A percentile compares a stretch with the other conserved stretches of the same genome.
Conservation (phyloP, 495 filamentous ascomycete species). For the Aspergillus taichungensis region DNA sequence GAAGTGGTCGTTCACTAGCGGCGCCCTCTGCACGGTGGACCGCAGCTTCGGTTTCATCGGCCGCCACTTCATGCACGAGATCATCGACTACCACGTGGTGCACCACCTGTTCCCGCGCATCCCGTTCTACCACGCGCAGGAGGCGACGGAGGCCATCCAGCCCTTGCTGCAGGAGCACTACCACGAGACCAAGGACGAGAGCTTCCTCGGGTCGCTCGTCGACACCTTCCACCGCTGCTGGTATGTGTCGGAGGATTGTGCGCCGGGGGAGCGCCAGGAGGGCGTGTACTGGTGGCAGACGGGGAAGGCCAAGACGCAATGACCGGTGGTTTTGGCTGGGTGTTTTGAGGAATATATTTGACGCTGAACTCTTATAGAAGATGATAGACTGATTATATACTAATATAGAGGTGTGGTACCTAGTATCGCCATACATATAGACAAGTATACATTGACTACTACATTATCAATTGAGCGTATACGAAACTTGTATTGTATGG, state of each 20-base stretch:
- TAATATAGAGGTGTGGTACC: too few relatives aligned
- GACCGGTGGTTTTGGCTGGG: too few relatives aligned
- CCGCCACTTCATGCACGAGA: constrained; percentile 73
- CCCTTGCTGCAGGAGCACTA: constrained; percentile 74
- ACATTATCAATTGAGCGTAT: too few relatives aligned
- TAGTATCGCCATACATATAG: too few relatives aligned
- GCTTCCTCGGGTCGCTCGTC: constrained; percentile 9
- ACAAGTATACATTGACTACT: too few relatives aligned
- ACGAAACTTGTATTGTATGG: too few relatives aligned
- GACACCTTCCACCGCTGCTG: constrained; percentile 9
- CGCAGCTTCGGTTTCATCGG: constrained; percentile 82
- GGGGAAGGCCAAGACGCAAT: too few relatives aligned
- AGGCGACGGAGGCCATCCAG: constrained; percentile 74
- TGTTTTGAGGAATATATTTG: too few relatives aligned
- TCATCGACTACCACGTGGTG: constrained; percentile 81
- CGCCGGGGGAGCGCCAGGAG: too few relatives aligned
- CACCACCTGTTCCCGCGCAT: constrained; percentile 79
- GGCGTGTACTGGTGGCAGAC: too few relatives aligned
- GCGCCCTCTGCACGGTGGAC: constrained; percentile 77
- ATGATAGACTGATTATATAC: too few relatives aligned
- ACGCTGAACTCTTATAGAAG: too few relatives aligned
- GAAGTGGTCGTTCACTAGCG: constrained; percentile 73
- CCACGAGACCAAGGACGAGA: constrained; percentile 40
- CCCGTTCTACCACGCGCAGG: constrained; percentile 81
- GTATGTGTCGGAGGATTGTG: constrained; percentile 4